Evolutionary conservation across 2,329 filamentous ascomycete genomes (phyloP).

Genomic region (Ilyonectria destructans): DNA sequence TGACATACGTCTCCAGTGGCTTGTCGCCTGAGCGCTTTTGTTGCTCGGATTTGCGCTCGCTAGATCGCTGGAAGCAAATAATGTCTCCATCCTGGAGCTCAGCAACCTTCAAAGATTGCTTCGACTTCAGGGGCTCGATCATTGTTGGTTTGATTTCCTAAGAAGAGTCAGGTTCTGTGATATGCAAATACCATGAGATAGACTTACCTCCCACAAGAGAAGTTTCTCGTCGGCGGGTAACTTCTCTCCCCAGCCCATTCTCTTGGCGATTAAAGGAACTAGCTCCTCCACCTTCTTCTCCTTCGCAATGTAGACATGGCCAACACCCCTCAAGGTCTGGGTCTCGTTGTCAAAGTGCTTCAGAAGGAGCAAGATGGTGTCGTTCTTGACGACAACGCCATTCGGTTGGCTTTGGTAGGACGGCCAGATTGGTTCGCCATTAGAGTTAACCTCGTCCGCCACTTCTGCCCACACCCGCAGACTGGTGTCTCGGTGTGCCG

Average conservation of each 20-base stretch:
- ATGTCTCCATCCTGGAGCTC: conserved; percentile 99
- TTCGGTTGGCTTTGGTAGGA: conserved; percentile 73
- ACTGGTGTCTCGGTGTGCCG: conserved; percentile 76
- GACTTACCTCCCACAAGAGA: conserved; percentile 81
- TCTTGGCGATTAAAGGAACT: conserved; percentile 81
- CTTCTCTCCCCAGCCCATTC: conserved; percentile 90
- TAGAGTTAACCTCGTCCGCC: conserved; percentile 75
- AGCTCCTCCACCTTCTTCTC: conserved; percentile 92
- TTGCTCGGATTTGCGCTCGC: conserved; percentile 62
- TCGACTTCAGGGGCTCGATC: conserved; percentile 95
- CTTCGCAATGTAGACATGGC: conserved; percentile 89
- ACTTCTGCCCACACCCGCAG: conserved; percentile 92
- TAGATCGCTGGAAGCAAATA: conserved; percentile 88
- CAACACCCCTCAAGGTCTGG: conserved; percentile 83
- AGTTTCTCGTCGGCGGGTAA: conserved; percentile 75
- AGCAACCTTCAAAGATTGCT: conserved; percentile 89
- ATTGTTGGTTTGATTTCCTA: conserved; percentile 96
- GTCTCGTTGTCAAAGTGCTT: conserved; percentile 90
- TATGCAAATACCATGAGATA: neutral
- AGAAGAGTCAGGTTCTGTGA: conserved; percentile 25
- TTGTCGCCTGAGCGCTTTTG: conserved; percentile 50
- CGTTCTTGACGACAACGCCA: conserved; percentile 71
- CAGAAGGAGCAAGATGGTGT: conserved; percentile 86
- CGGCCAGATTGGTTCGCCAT: conserved; percentile 83
- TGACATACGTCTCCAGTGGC: conserved; percentile 54